Percentiles rank a stretch among this genome's conserved stretches.
Conservation (phyloP, 176 grass and related monocot species). For the Urochloa ruziziensis region DNA sequence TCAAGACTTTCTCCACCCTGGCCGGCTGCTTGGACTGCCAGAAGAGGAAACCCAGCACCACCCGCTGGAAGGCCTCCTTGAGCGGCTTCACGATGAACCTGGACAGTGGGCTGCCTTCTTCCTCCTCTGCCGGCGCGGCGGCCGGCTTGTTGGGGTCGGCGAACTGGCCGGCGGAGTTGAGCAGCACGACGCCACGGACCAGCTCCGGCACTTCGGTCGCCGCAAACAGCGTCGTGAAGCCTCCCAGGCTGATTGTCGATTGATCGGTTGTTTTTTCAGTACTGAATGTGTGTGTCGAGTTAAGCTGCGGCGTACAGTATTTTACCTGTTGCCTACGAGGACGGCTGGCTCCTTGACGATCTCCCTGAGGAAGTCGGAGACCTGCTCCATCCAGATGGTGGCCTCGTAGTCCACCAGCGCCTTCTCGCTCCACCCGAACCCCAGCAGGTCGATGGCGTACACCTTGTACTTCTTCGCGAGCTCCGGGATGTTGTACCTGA, state of each 20-base stretch:
- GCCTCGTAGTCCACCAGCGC: constrained; percentile 92
- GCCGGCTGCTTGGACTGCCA: constrained; percentile 97
- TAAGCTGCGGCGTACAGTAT: not conserved
- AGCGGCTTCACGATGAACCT: constrained; percentile 64
- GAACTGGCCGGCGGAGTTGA: constrained; percentile 98
- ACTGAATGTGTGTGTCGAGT: not conserved
- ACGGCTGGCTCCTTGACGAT: constrained; percentile 83
- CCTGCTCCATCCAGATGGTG: constrained; percentile 89
- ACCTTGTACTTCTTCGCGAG: constrained; percentile 96
- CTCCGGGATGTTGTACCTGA: constrained; percentile 94
- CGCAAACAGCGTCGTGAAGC: constrained; percentile 81
- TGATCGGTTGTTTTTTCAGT: not conserved
- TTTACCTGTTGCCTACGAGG: constrained; percentile 93
- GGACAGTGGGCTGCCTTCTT: constrained; percentile 35
- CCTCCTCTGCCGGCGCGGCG: constrained; percentile 1
- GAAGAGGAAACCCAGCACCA: constrained; percentile 76
- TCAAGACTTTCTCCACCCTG: constrained; percentile 83
- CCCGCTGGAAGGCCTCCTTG: constrained; percentile 68
- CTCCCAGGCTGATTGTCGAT: constrained; percentile 52
- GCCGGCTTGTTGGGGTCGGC: constrained; percentile 46
- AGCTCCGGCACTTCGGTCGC: constrained; percentile 64
- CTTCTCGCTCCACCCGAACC: constrained; percentile 97
- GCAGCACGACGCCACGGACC: constrained; percentile 65
- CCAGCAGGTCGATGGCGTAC: constrained; percentile 90
- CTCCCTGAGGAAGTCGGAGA: constrained; percentile 89